Percentiles rank a stretch among this genome's conserved stretches.
Conservation (phyloP, 2,329 filamentous ascomycete genomes). For the Aspergillus bombycis region DNA sequence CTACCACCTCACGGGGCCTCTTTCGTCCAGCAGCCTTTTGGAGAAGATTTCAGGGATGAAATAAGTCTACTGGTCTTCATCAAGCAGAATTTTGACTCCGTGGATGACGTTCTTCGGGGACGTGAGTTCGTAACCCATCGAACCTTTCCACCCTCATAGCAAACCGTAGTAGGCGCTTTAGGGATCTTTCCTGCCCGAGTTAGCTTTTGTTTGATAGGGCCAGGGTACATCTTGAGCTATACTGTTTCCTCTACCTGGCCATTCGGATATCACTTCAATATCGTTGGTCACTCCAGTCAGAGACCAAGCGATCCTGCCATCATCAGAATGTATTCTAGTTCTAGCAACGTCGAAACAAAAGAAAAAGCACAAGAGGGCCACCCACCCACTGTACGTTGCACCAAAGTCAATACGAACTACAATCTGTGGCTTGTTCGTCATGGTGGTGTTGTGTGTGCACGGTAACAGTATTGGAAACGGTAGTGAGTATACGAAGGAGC, state of each 20-base stretch:
- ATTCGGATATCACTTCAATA: constrained; percentile 25
- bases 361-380: background rate
- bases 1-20: constrained; percentile 8
- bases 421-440: constrained; percentile 9
- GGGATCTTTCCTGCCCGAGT: constrained; percentile 18
- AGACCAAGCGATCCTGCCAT: constrained; percentile 25
- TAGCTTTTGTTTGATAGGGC: background rate
- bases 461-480: too few relatives aligned
- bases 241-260: constrained; percentile 32
- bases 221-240: background rate
- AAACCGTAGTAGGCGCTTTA: constrained; percentile 26
- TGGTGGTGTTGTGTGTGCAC: background rate
- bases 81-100: constrained; percentile 30
- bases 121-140: constrained; percentile 29
- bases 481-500: too few relatives aligned
- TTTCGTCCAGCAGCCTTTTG: background rate
- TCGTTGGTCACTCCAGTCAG: constrained; percentile 15
- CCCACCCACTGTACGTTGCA: constrained; percentile 35
- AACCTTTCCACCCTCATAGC: constrained; percentile 14
- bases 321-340: background rate
- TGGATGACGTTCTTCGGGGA: constrained; percentile 25
- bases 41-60: constrained; percentile 12
- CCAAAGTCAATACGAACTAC: constrained; percentile 35
- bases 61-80: constrained; percentile 11
- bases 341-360: background rate